phyloP scores from a whole-genome alignment of 768 basidiomycete genomes.

The Rhodotorula sphaerocarpa region DNA sequence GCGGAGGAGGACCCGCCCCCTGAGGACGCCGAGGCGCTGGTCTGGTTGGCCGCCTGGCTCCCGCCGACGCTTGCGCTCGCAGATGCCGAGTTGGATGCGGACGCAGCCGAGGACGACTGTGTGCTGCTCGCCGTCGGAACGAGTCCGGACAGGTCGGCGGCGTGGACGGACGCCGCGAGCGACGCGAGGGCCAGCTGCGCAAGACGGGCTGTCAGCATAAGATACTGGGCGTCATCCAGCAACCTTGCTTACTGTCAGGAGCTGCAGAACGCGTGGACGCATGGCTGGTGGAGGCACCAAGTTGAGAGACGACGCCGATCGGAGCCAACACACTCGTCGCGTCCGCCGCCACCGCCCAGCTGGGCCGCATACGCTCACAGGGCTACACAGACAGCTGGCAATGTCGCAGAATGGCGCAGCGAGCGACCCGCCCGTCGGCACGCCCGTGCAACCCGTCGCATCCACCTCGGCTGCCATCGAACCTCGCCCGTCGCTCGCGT shows the following conservation, averaged over 20 bases:
- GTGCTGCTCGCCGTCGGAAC: no score
- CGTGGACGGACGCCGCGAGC: not conserved
- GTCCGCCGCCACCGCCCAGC: no score
- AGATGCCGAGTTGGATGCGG: not conserved
- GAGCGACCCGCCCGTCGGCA: slow-evolving; percentile 4
- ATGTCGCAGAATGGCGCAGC: not conserved
- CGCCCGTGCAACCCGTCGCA: not conserved
- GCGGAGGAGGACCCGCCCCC: no score
- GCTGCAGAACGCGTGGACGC: not conserved
- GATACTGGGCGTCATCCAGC: not conserved
- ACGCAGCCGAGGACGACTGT: no score
- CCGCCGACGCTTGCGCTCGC: not conserved
- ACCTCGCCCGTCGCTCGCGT: not conserved
- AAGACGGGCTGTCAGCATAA: not conserved
- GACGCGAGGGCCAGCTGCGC: not conserved
- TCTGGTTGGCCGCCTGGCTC: no score
- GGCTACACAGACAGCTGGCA: no score
- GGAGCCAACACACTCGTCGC: no score
- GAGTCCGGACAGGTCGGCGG: not conserved
- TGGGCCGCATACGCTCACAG: no score
- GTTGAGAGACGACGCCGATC: no score
- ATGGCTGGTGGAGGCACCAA: no score
- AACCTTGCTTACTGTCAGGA: not conserved
- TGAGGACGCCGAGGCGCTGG: no score
- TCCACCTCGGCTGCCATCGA: not conserved